phyloP scores from a whole-genome alignment of 2,329 filamentous ascomycete genomes.

The Lachnellula arida region DNA sequence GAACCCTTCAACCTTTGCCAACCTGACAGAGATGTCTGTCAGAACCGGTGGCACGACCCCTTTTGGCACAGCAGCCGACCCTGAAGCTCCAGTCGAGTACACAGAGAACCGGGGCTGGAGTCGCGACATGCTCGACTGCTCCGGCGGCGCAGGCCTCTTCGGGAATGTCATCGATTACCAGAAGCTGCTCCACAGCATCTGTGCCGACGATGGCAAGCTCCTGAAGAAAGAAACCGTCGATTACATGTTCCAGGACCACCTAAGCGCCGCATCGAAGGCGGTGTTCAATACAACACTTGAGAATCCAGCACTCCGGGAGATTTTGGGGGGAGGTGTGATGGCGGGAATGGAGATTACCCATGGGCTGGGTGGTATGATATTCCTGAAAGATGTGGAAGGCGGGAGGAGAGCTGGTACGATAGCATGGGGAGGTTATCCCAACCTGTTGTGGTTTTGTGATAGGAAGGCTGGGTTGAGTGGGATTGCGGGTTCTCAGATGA shows the following conservation, averaged over 20 bases:
- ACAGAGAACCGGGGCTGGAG: slow-evolving; percentile 5
- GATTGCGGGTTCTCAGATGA: slow-evolving; percentile 39
- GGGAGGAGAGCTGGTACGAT: slow-evolving; percentile 38
- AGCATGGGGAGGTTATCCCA: slow-evolving; percentile 43
- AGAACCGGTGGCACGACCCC: slow-evolving; percentile 15
- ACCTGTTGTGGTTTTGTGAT: slow-evolving; percentile 43
- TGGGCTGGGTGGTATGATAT: slow-evolving; percentile 40
- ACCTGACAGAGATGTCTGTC: slow-evolving; percentile 17
- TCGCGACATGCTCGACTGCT: slow-evolving; percentile 1
- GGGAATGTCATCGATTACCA: slow-evolving; percentile 39
- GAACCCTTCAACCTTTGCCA: slow-evolving; percentile 14
- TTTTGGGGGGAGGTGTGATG: slow-evolving; percentile 29
- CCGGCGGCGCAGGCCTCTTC: slow-evolving; percentile 36
- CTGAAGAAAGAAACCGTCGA: slow-evolving; percentile 38
- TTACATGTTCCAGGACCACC: slow-evolving; percentile 44
- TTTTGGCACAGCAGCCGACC: slow-evolving; percentile 12
- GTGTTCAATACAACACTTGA: slow-evolving; percentile 21
- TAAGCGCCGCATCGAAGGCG: slow-evolving; percentile 29
- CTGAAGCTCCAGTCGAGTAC: slow-evolving; percentile 11
- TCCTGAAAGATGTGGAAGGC: slow-evolving; percentile 34
- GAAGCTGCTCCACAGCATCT: slow-evolving; percentile 41
- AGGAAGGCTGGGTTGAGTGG: slow-evolving; percentile 37
- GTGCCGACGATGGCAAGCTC: slow-evolving; percentile 44
- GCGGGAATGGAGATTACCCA: slow-evolving; percentile 35
- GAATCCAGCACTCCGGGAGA: slow-evolving; percentile 9